A percentile compares a stretch with the other conserved stretches of the same genome.
phyloP scores from a whole-genome alignment of 164 flowering plant species.

The Vitis vinifera region ASM3070453v1 NC_081809.1:5761001-5761500 shows the following conservation, averaged over 20 bases:
- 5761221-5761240: neutral
- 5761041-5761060: neutral
- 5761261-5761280: neutral
- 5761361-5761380: constrained; percentile 13
- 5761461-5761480: constrained; percentile 60
- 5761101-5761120: neutral
- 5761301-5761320: neutral
- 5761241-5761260: neutral
- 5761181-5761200: neutral
- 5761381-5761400: constrained; percentile 16
- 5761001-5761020: too few relatives aligned
- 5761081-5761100: neutral
- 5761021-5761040: neutral
- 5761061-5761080: neutral
- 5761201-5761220: neutral
- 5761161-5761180: neutral
- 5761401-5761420: constrained; percentile 13
- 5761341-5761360: constrained; percentile 24
- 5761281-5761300: neutral
- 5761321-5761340: neutral
- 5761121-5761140: neutral
- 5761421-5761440: constrained; percentile 27
- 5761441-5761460: constrained; percentile 55
- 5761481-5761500: constrained; percentile 41
- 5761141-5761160: neutral